A percentile compares a stretch with the other conserved stretches of the same genome.
Evolutionary conservation across 768 basidiomycete species (phyloP).

Genomic region (Psilocybe azurescens): DNA sequence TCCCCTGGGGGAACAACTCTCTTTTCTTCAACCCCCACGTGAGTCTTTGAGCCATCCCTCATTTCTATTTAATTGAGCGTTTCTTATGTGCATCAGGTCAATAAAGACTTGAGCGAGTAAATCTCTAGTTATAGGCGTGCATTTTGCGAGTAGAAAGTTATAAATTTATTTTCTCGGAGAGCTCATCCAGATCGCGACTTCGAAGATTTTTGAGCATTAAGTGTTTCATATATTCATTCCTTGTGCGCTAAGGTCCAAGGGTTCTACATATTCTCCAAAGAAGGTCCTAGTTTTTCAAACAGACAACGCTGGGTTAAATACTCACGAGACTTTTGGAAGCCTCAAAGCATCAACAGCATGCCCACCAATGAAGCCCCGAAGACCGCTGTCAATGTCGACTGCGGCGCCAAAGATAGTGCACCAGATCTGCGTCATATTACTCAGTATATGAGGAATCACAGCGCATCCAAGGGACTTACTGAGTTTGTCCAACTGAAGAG

Average conservation of each 20-base stretch:
- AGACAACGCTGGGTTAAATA: neutral
- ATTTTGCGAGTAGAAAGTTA: conserved; percentile 10
- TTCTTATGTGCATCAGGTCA: conserved; percentile 43
- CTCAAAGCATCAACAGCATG: conserved; percentile 1
- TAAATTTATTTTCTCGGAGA: neutral
- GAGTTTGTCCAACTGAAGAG: neutral
- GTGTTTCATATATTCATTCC: neutral
- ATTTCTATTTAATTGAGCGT: neutral
- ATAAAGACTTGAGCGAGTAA: conserved; percentile 61
- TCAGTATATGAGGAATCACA: neutral
- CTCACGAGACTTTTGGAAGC: neutral
- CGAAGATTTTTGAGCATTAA: neutral
- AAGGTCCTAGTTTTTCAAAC: neutral
- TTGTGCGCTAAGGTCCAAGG: neutral
- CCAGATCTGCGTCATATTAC: neutral
- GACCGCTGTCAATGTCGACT: neutral
- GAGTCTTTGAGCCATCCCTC: conserved; percentile 25
- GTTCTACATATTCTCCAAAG: neutral
- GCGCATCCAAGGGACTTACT: neutral
- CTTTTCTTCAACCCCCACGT: conserved; percentile 84
- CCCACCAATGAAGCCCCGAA: neutral
- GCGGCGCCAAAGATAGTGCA: neutral
- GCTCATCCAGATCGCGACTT: neutral
- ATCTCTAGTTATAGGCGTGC: neutral
- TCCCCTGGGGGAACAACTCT: conserved; percentile 85